These are phyloP conservation scores for Diutina ranongensis DNA, from an alignment of 1,139 yeast species.

Conservation along the genomic window DNA sequence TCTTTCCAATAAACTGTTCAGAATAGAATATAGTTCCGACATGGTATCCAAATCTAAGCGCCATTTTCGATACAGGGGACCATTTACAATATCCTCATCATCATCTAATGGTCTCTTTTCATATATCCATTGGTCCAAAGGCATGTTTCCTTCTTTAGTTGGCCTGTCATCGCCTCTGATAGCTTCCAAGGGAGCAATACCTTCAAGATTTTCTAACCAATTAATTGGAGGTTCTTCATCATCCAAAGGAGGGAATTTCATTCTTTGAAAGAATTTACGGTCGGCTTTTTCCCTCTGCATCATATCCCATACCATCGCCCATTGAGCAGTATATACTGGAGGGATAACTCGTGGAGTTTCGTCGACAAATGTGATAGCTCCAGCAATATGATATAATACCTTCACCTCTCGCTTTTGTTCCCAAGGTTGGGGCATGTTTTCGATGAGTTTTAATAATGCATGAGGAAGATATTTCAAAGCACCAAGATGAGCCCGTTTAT, in stretches of 20 bases:
- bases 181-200: conserved; percentile 59
- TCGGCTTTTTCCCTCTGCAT: conserved; percentile 94
- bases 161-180: conserved; percentile 47
- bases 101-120: conserved; percentile 68
- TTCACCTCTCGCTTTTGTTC: conserved; percentile 76
- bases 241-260: conserved; percentile 93
- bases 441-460: conserved; percentile 78
- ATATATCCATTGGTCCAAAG: conserved; percentile 51
- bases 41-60: conserved; percentile 46
- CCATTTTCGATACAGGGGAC: conserved; percentile 73
- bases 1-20: conserved; percentile 36
- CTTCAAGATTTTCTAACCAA: conserved; percentile 71
- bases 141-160: conserved; percentile 43
- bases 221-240: conserved; percentile 93
- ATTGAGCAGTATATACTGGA: conserved; percentile 85
- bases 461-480: conserved; percentile 94
- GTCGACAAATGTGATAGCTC: conserved; percentile 92
- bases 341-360: conserved; percentile 88
- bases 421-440: conserved; percentile 99
- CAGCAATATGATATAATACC: conserved; percentile 81
- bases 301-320: conserved; percentile 88
- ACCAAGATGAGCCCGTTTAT: conserved; percentile 80
- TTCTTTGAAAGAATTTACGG: conserved; percentile 77
- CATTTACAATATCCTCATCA: conserved; percentile 43
- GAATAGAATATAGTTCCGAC: conserved; percentile 53